A percentile compares a stretch with the other conserved stretches of the same genome.
These are phyloP conservation scores for Stemphylium beticola DNA, from an alignment of 2,329 filamentous ascomycete genomes.

Conservation along the genomic window DNA sequence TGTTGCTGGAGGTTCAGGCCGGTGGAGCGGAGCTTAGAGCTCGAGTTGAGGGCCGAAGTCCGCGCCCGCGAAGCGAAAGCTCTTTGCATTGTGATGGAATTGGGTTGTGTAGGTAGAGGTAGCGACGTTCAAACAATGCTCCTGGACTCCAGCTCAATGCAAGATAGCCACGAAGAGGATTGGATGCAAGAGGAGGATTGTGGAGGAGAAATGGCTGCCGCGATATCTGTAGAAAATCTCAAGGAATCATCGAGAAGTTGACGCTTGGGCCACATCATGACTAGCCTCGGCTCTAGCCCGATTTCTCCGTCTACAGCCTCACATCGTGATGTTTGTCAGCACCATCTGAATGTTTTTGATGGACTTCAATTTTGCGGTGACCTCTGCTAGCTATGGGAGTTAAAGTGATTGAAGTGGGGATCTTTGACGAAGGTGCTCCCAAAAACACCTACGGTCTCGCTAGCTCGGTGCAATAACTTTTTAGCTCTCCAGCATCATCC, in stretches of 20 bases:
- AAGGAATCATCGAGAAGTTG: conserved; percentile 19
- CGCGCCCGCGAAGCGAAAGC: conserved; percentile 82
- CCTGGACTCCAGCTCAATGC: conserved; percentile 47
- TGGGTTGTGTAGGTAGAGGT: conserved; percentile 25
- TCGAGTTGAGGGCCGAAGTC: conserved; percentile 77
- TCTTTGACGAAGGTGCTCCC: not conserved
- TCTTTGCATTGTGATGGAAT: conserved; percentile 80
- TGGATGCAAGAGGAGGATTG: conserved; percentile 27
- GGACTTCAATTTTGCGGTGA: not conserved
- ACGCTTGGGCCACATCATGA: conserved; percentile 13
- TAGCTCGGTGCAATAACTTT: not conserved
- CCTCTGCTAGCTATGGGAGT: not conserved
- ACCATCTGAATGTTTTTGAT: not conserved
- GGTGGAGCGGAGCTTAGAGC: conserved; percentile 56
- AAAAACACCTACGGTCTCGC: no score
- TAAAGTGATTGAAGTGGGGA: not conserved
- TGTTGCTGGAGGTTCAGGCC: conserved; percentile 82
- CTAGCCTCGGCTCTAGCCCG: conserved; percentile 16
- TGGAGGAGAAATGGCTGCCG: conserved; percentile 22
- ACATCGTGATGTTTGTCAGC: not conserved
- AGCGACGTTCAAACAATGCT: conserved; percentile 39
- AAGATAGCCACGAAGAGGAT: conserved; percentile 40
- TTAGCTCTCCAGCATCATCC: conserved; percentile 14
- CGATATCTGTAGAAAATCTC: conserved; percentile 15
- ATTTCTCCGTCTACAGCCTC: conserved; percentile 6